These are phyloP conservation scores for Zizania latifolia DNA, from an alignment of 176 grass and related monocot genomes.

Conservation along the genomic window DNA sequence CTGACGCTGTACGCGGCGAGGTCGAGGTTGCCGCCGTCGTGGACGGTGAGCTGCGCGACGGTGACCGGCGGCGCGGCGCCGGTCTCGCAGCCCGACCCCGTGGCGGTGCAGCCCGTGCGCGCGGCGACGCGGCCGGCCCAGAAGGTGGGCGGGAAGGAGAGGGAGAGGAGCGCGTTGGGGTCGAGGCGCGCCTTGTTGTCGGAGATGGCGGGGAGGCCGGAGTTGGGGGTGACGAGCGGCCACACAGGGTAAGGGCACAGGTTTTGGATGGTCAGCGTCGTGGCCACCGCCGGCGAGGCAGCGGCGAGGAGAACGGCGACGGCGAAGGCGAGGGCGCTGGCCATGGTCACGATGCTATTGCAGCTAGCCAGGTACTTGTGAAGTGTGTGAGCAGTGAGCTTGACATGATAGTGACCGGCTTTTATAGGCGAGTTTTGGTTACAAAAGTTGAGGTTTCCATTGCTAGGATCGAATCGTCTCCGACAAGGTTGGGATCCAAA, in stretches of 20 bases:
- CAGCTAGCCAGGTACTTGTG: neutral
- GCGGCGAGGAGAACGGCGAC: neutral
- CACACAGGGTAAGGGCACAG: conserved; percentile 42
- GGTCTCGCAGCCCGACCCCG: conserved; percentile 28
- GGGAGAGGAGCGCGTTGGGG: conserved; percentile 27
- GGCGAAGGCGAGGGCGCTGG: neutral
- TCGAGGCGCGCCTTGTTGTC: conserved; percentile 40
- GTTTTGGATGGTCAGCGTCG: conserved; percentile 45
- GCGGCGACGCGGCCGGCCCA: conserved; percentile 39
- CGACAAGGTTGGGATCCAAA: too few relatives aligned
- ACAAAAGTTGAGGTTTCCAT: too few relatives aligned
- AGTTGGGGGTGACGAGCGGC: conserved; percentile 42
- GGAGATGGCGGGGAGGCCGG: conserved; percentile 44
- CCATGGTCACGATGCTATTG: neutral
- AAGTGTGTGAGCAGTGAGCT: neutral
- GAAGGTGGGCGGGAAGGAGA: conserved; percentile 24
- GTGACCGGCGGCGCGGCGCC: conserved; percentile 24
- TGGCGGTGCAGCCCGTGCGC: conserved; percentile 39
- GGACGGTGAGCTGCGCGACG: conserved; percentile 25
- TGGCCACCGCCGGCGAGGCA: neutral
- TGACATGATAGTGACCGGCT: neutral
- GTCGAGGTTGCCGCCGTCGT: conserved; percentile 21
- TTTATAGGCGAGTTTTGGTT: conserved; percentile 7
- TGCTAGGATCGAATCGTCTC: too few relatives aligned
- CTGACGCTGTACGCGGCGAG: conserved; percentile 38